These are phyloP conservation scores for Clonostachys rosea DNA, from an alignment of 2,329 filamentous ascomycete genomes.

Conservation along the genomic window DNA sequence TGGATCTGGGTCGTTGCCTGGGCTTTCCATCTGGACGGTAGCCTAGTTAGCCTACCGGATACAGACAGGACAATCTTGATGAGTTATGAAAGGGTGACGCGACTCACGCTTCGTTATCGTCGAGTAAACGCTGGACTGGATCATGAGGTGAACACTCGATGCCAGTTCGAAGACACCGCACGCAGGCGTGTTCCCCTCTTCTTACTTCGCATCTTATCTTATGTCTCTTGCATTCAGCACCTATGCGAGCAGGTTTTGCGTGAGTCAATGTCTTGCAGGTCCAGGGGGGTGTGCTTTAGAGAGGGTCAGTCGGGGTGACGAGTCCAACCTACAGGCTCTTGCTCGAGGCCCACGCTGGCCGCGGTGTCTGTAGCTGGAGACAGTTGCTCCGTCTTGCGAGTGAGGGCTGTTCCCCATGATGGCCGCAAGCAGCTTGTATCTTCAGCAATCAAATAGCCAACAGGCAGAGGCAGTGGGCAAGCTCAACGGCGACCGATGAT, in stretches of 20 bases:
- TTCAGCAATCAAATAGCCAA: too few species aligned
- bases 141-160: constrained; percentile 7
- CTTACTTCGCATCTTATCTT: constrained; percentile 7
- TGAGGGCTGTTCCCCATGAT: too few species aligned
- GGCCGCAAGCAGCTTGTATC: too few species aligned
- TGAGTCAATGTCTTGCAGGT: not conserved
- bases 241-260: constrained; percentile 1
- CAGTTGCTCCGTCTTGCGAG: too few species aligned
- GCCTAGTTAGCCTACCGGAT: not conserved
- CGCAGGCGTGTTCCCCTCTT: constrained; percentile 2
- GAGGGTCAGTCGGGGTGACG: not conserved
- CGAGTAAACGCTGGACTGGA: constrained; percentile 7
- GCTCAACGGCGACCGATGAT: too few species aligned
- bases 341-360: constrained; percentile 1
- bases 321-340: not conserved
- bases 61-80: not conserved
- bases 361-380: not conserved
- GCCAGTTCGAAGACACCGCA: constrained; percentile 6
- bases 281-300: too few species aligned
- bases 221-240: constrained; percentile 8
- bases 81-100: not conserved
- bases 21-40: constrained; percentile 7
- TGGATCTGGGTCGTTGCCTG: constrained; percentile 5
- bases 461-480: too few species aligned
- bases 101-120: constrained; percentile 7